Evolutionary conservation across 331 rosid genomes (phyloP), one percentile per base, ranked within the genome.

Genomic region (Prunus yedoensis): DNA sequence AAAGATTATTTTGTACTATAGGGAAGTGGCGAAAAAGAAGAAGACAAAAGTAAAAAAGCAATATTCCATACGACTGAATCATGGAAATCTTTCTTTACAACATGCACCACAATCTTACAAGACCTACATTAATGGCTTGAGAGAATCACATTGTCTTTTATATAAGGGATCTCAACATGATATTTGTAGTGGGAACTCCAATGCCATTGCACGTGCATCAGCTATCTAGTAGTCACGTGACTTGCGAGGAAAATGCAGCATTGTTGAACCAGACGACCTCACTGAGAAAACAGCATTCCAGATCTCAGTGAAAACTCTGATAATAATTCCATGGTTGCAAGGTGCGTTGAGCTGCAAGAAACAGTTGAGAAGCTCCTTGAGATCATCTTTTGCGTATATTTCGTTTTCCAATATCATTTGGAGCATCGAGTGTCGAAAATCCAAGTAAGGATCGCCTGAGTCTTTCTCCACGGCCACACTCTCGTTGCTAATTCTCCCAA

Each of bases 381-480:
- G 88, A 50, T 87, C 99, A 3, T 90, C 88, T 51, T 95, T 95
- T 0, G 93, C 84, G 83, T 92, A 92, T 23, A 95, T 92, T 81
- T 95, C 91, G 53, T 95, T 95, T 85, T 95, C 96, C 82, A 92
- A 47, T 28, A 95, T 92, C 99, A 95, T 95, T 67, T 92, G 96
- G 1, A 92, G 89, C 99, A 95, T 95, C 9, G 99, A 95, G 11
- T 88, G 92, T 62, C 90, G 81, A 54, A 95, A 95, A 74, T 95
- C 99, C 57, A 89, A 17, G 78, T 90, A 95, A 41, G 99, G 99
- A 71, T 95, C 97, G 67, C 89, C 93, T 12, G 99, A 92, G n/a
- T 95, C 97, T 68, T 92, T 92, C 90, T 90, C 99, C 23, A 95
- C 89, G 2, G 99, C 97, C 57, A 95, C 84, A n/a, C 94, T 89